Evolutionary conservation across 2,329 filamentous ascomycete species (phyloP), one percentile per base, ranked within the genome.

Genomic region (Colletotrichum shisoi): DNA sequence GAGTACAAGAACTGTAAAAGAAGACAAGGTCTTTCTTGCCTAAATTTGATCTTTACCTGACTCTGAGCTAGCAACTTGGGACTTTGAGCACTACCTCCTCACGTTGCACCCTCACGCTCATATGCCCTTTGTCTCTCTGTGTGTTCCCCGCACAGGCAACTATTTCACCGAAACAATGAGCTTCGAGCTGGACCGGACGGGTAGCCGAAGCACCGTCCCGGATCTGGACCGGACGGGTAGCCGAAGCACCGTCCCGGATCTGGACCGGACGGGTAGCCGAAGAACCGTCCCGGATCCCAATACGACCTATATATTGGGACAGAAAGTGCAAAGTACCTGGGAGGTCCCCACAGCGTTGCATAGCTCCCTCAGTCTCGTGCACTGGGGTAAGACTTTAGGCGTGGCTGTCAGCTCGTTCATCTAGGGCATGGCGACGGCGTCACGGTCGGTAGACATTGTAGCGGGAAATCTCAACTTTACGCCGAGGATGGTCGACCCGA

Each of bases 131-230:
- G 4, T 57, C 54, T 19, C 48, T 59, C 48, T 39, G 27, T 5
- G 51, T 13, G 45, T 13, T 13, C 11, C 34, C 63, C 4, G 15
- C 39, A 15, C 27, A 9, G 37, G 64, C 46, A 4, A 53, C 49
- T 67, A 64, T 53, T 64, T 65, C 40, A 67, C 61, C 27, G 56
- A 67, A 31, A 60, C 60, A n/a, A 46, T 61, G 13, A 64, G 64
- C 39, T 64, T 67, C n/a, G 64, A 67, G 40, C 39, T 64, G 3
- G 64, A 64, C 48, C 27, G 46, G 17, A 12, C 2, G 5, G 60
- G 60, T n/a, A 21, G 19, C 15, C 54, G 48, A 34, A 21, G 40
- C 19, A 62, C 46, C 4, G 58, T 62, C n/a, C 46, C 27, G 4
- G 62, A 65, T 21, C 61, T 67, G n/a, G n/a, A n/a, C n/a, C n/a